Conservation (phyloP, 768 basidiomycete genomes). For the Phlebiopsis gigantea region DNA sequence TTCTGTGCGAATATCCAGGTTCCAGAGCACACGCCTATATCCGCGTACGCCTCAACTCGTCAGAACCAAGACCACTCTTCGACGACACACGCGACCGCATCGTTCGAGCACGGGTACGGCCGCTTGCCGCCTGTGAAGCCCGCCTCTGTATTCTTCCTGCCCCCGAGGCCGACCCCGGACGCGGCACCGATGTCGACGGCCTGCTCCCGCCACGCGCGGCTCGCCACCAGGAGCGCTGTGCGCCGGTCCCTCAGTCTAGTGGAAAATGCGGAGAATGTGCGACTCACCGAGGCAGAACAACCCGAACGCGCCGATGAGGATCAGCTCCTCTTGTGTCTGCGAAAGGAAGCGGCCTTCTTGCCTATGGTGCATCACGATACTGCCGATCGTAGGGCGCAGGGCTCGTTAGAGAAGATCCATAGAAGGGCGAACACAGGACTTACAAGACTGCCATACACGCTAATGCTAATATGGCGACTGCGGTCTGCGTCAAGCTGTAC, state of each 20-base stretch:
- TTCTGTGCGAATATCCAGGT: neutral
- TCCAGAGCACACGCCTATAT: neutral
- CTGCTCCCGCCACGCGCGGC: constrained; percentile 32
- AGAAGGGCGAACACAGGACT: constrained; percentile 23
- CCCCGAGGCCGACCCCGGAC: constrained; percentile 14
- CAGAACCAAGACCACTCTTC: constrained; percentile 62
- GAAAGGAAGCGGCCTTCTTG: constrained; percentile 56
- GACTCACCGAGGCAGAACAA: constrained; percentile 72
- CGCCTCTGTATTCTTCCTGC: constrained; percentile 11
- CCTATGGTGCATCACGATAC: constrained; percentile 65
- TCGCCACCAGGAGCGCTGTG: constrained; percentile 38
- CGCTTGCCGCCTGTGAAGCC: constrained; percentile 22
- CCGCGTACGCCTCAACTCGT: neutral
- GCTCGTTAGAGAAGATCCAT: neutral
- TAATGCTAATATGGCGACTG: constrained; percentile 64
- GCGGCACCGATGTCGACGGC: constrained; percentile 17
- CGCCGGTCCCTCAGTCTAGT: neutral
- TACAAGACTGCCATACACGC: constrained; percentile 62
- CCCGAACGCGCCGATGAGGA: constrained; percentile 66
- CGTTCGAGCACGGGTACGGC: constrained; percentile 52
- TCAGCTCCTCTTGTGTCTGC: constrained; percentile 67
- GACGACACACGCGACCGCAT: constrained; percentile 62
- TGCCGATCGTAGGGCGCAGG: constrained; percentile 21
- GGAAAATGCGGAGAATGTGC: neutral
- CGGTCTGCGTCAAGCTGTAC: constrained; percentile 49